phyloP scores from a whole-genome alignment of 306 rosid genomes.

The Ormosia semicastrata region DNA sequence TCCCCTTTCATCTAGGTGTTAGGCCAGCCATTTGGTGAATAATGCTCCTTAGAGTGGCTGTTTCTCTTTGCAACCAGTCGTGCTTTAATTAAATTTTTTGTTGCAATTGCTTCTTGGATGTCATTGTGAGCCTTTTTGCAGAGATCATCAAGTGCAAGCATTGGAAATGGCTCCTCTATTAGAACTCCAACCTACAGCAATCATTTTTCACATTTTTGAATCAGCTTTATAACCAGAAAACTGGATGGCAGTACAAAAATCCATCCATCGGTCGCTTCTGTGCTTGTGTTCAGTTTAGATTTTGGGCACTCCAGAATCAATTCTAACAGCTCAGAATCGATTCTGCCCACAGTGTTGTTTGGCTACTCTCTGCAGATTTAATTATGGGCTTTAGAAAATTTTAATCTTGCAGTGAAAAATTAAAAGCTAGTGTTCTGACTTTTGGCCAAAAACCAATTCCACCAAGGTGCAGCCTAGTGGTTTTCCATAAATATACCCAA shows the following conservation, averaged over 20 bases:
- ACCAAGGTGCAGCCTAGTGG: background rate
- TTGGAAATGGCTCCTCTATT: conserved; percentile 91
- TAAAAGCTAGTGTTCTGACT: background rate
- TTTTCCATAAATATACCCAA: background rate
- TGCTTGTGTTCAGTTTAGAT: background rate
- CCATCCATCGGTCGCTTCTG: background rate
- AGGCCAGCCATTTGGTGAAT: conserved; percentile 74
- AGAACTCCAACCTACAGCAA: conserved; percentile 84
- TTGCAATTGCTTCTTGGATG: conserved; percentile 59
- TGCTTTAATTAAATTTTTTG: conserved; percentile 43
- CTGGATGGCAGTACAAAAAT: conserved; percentile 12
- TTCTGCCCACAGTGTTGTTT: background rate
- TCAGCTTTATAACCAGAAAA: conserved; percentile 13
- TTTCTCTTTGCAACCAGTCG: conserved; percentile 56
- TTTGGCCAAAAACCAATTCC: background rate
- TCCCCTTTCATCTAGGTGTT: conserved; percentile 33
- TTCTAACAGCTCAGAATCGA: background rate
- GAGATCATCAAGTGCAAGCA: conserved; percentile 82
- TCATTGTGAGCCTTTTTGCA: conserved; percentile 56
- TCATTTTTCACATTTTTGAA: conserved; percentile 9
- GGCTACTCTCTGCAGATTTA: background rate
- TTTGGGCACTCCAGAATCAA: background rate
- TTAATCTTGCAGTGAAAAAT: background rate
- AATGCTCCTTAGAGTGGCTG: conserved; percentile 38
- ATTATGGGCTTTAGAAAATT: background rate